phyloP scores from a whole-genome alignment of 805 yeast species.

The Suhomyces prunicola region DNA sequence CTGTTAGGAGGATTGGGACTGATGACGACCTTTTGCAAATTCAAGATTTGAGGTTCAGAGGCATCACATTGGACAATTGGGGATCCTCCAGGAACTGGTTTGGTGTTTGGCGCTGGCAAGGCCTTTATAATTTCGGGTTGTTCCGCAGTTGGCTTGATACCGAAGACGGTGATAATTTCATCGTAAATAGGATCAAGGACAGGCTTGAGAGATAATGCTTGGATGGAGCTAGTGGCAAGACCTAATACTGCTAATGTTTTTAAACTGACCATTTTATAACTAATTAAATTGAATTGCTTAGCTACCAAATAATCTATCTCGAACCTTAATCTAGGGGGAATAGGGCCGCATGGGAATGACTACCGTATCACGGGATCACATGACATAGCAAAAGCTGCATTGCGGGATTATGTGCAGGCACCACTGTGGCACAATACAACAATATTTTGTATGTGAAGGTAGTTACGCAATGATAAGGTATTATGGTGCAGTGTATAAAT shows the following conservation, averaged over 20 bases:
- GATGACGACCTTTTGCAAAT: slow-evolving; percentile 55
- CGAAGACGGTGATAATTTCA: slow-evolving; percentile 13
- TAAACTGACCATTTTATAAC: slow-evolving; percentile 19
- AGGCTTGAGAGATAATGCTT: slow-evolving; percentile 22
- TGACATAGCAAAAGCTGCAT: background rate
- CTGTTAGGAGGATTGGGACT: slow-evolving; percentile 86
- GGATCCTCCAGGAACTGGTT: slow-evolving; percentile 87
- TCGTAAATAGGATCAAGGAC: slow-evolving; percentile 12
- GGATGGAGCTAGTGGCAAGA: slow-evolving; percentile 13
- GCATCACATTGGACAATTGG: slow-evolving; percentile 80
- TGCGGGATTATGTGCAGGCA: background rate
- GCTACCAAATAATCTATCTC: background rate
- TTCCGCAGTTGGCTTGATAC: background rate
- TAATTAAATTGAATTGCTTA: background rate
- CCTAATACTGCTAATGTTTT: slow-evolving; percentile 12
- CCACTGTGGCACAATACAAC: background rate
- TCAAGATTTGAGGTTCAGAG: slow-evolving; percentile 58
- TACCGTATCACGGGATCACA: background rate
- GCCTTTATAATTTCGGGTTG: slow-evolving; percentile 9
- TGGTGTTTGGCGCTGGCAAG: slow-evolving; percentile 40
- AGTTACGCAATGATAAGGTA: no score
- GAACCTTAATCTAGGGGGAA: slow-evolving; percentile 1
- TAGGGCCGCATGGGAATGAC: background rate
- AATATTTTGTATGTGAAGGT: background rate
- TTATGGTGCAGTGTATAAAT: background rate